Evolutionary conservation across 2,329 filamentous ascomycete genomes (phyloP).

Genomic region (Xylaria sp.): DNA sequence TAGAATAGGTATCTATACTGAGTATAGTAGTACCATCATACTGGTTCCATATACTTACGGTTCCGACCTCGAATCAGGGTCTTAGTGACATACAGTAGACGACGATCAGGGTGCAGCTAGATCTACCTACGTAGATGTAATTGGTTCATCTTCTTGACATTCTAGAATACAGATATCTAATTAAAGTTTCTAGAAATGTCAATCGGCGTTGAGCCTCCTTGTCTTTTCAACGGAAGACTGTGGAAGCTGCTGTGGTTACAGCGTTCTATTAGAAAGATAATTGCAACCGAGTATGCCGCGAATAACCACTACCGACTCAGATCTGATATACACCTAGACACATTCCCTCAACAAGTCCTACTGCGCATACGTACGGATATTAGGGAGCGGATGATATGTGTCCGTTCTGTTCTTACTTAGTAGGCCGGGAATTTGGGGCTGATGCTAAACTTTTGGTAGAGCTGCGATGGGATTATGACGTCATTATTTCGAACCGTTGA

Average conservation of each 20-base stretch:
- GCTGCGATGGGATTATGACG: constrained; percentile 8
- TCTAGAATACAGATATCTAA: neutral
- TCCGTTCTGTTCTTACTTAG: neutral
- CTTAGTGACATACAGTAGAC: neutral
- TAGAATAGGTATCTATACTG: neutral
- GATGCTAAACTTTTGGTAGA: neutral
- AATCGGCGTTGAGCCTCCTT: constrained; percentile 33
- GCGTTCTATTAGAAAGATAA: no score
- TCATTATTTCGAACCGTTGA: constrained; percentile 7
- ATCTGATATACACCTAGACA: neutral
- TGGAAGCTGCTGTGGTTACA: neutral
- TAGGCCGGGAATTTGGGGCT: neutral
- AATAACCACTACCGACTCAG: neutral
- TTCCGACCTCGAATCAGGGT: constrained; percentile 13
- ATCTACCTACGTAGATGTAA: constrained; percentile 1
- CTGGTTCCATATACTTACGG: constrained; percentile 8
- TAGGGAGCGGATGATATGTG: constrained; percentile 15
- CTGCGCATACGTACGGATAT: neutral
- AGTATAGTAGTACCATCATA: neutral
- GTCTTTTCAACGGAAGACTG: neutral
- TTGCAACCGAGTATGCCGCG: neutral
- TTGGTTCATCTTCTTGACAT: constrained; percentile 11
- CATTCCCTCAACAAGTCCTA: neutral
- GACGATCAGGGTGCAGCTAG: constrained; percentile 24
- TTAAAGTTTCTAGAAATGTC: neutral